Base-by-base conservation (phyloP, 116 monocot genomes). In the Zostera marina region DNA sequence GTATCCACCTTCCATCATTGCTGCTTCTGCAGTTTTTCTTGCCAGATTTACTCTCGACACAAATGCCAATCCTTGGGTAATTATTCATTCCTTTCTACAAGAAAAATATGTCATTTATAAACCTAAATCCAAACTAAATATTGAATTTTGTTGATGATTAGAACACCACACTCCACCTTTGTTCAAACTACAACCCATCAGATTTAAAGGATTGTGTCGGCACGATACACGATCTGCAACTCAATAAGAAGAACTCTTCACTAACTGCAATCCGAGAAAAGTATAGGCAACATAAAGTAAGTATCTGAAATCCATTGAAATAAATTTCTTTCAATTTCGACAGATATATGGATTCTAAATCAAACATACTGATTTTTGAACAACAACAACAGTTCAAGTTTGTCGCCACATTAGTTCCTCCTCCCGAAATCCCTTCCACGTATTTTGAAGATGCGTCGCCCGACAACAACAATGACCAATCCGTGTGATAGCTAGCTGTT, bases 1-100 rank as follows among this genome's bases (percentile, higher is more conserved):
- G 54, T 87, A 78, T 63, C 42, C 78, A 26, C 86, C 86, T 4
- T 86, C 80, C 1, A 8, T 77, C 8, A 44, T 92, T 41, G 86
- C 87, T 61, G 83, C 87, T 24, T 80, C 92, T 38, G 70, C 70
- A 25, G 73, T 87, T 21, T 92, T 82, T 66, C 41, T 86, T 53
- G 73, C 78, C 15, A 86, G 73, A 56, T 80, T 83, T 44, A 74
- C 80, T 11, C 56, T 76, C 4, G 46, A 80, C 56, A 77, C 77
- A 40, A 32, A 62, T 3, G 45, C 2, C 38, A 68, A 69, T 64
- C 91, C 91, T 23, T 91, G 91, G 86, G 85, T 85, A 79, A 21
- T 59, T 16, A 16, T 43, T 66, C 3, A 21, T 22, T 20, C 23
- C 21, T 42, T 4, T 11, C 14, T 48, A 7, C 17, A 17, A 17